Conservation (phyloP, 495 filamentous ascomycete species). For the Pyronema domesticum region DNA sequence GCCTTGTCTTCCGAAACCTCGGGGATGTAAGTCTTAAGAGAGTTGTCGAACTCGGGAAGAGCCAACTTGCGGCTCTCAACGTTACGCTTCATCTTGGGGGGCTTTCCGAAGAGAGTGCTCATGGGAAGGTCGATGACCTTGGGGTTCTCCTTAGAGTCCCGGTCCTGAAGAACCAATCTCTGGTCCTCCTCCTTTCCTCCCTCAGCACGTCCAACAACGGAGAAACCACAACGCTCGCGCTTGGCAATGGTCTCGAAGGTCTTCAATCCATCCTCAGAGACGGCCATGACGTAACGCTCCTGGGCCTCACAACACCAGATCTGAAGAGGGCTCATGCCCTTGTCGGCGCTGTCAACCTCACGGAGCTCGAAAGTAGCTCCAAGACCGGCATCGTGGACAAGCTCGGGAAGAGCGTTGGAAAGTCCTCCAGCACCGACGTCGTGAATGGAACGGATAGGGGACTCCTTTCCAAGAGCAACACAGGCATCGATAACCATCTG, state of each 20-base stretch:
- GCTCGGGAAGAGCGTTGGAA: constrained; percentile 80
- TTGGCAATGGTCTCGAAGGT: constrained; percentile 67
- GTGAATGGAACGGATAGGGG: constrained; percentile 89
- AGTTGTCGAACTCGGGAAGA: constrained; percentile 54
- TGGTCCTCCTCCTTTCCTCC: constrained; percentile 44
- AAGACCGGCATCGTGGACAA: constrained; percentile 77
- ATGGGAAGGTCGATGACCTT: constrained; percentile 81
- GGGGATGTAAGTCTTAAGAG: constrained; percentile 42
- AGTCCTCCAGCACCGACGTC: constrained; percentile 91
- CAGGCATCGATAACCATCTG: constrained; percentile 96
- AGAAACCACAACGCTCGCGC: constrained; percentile 84
- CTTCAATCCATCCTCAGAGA: constrained; percentile 61
- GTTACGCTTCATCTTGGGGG: constrained; percentile 61
- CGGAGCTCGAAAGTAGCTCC: constrained; percentile 83
- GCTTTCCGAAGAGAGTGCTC: constrained; percentile 79
- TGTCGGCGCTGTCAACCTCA: constrained; percentile 76
- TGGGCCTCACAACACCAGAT: constrained; percentile 98
- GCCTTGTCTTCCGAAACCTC: constrained; percentile 46
- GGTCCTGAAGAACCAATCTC: constrained; percentile 61
- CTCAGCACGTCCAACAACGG: constrained; percentile 67
- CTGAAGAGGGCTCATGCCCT: constrained; percentile 80
- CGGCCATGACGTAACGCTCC: constrained; percentile 77
- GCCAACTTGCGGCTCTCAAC: constrained; percentile 55
- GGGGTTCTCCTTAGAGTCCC: constrained; percentile 58
- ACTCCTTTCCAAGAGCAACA: constrained; percentile 59